A percentile compares a stretch with the other conserved stretches of the same genome.
Conservation (phyloP, 352 stramenopile species). For the Thalassiosira exigua region DNA sequence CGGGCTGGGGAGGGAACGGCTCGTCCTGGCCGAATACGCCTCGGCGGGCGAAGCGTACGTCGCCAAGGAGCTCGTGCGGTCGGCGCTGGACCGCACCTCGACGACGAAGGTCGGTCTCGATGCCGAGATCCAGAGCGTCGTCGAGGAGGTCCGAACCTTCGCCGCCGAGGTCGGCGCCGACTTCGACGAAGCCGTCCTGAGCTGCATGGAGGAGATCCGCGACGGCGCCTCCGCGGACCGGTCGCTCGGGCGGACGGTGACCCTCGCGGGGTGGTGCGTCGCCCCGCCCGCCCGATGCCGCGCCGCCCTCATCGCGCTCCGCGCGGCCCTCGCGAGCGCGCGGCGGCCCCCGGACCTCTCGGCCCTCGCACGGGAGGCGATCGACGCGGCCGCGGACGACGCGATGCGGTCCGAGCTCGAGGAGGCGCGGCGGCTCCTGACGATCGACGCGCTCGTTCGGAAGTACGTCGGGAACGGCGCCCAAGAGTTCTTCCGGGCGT, state of each 20-base stretch:
- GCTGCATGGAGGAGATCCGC: slow-evolving; percentile 67
- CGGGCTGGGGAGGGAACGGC: slow-evolving; percentile 49
- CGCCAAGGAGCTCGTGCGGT: slow-evolving; percentile 71
- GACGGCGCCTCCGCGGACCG: slow-evolving; percentile 39
- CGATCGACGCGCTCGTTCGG: slow-evolving; percentile 76
- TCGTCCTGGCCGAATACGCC: slow-evolving; percentile 56
- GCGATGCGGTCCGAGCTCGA: slow-evolving; percentile 73
- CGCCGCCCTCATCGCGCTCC: slow-evolving; percentile 73
- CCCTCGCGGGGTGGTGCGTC: slow-evolving; percentile 63
- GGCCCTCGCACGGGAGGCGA: slow-evolving; percentile 67
- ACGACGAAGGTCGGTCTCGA: slow-evolving; percentile 16
- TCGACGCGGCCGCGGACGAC: slow-evolving; percentile 69
- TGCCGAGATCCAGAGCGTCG: slow-evolving; percentile 18
- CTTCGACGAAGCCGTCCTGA: slow-evolving; percentile 71
- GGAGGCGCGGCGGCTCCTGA: slow-evolving; percentile 77
- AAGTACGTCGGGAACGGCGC: slow-evolving; percentile 82
- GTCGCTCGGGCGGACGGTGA: slow-evolving; percentile 23
- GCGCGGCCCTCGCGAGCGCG: slow-evolving; percentile 67
- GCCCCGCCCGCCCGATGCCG: slow-evolving; percentile 62
- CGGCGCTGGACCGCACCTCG: slow-evolving; percentile 33
- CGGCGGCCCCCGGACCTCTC: slow-evolving; percentile 65
- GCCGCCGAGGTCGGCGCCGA: slow-evolving; percentile 51
- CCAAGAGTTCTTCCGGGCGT: slow-evolving; percentile 80
- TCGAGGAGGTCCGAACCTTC: slow-evolving; percentile 64
- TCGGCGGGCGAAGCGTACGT: slow-evolving; percentile 63